phyloP scores from a whole-genome alignment of 1,284 basidiomycete species.

The Pseudozyma thailandica region DNA sequence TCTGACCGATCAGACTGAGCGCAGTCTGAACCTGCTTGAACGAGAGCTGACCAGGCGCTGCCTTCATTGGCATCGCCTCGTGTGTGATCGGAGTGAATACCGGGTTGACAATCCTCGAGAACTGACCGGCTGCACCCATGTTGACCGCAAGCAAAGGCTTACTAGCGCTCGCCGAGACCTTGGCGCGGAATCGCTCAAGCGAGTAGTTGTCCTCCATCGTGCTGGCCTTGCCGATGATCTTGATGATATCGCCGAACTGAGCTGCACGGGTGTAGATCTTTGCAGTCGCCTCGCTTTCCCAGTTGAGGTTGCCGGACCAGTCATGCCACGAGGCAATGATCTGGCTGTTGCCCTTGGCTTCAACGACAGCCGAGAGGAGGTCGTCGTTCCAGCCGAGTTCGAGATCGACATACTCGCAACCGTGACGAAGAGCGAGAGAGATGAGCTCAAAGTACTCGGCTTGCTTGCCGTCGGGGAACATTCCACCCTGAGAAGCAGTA shows the following conservation, averaged over 20 bases:
- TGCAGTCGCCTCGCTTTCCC: slow-evolving; percentile 78
- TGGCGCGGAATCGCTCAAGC: slow-evolving; percentile 77
- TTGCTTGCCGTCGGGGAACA: slow-evolving; percentile 82
- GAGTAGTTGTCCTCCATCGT: slow-evolving; percentile 81
- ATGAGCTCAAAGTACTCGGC: slow-evolving; percentile 83
- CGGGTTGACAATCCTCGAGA: slow-evolving; percentile 81
- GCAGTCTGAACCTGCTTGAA: slow-evolving; percentile 86
- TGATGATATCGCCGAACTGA: slow-evolving; percentile 81
- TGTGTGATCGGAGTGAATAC: slow-evolving; percentile 92
- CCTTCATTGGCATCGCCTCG: slow-evolving; percentile 78
- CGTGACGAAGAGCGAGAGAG: slow-evolving; percentile 81
- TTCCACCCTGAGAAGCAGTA: slow-evolving; percentile 87
- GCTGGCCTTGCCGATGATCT: slow-evolving; percentile 87
- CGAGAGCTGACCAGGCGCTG: slow-evolving; percentile 92
- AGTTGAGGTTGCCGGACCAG: slow-evolving; percentile 84
- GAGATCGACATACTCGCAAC: slow-evolving; percentile 92
- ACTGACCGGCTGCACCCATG: slow-evolving; percentile 87
- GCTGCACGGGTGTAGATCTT: slow-evolving; percentile 49
- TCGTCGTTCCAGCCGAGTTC: slow-evolving; percentile 82
- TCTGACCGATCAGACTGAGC: slow-evolving; percentile 81
- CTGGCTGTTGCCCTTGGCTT: slow-evolving; percentile 78
- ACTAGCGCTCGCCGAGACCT: slow-evolving; percentile 69
- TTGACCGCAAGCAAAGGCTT: slow-evolving; percentile 89
- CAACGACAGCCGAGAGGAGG: slow-evolving; percentile 74
- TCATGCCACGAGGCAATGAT: slow-evolving; percentile 96